Conservation (phyloP, 768 basidiomycete species). For the Amanita phalloides region DNA sequence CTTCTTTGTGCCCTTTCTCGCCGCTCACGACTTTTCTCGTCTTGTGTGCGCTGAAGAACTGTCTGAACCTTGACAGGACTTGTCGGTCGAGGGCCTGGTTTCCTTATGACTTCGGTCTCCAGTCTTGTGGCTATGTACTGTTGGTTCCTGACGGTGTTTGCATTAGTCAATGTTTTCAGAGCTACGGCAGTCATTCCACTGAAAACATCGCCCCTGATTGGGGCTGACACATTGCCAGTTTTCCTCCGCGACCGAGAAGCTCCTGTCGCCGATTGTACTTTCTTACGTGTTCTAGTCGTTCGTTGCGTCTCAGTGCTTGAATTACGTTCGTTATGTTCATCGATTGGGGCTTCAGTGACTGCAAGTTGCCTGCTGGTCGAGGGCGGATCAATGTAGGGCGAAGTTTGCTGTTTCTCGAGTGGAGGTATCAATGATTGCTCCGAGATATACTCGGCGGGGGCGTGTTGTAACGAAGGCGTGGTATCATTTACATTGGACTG, state of each 20-base stretch:
- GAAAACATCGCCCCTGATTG: conserved; percentile 32
- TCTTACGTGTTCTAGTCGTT: conserved; percentile 39
- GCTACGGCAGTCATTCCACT: conserved; percentile 60
- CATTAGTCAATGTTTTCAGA: conserved; percentile 56
- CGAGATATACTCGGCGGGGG: neutral
- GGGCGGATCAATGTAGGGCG: neutral
- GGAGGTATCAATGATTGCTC: neutral
- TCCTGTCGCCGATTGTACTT: conserved; percentile 20
- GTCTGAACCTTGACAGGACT: conserved; percentile 72
- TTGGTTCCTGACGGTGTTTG: conserved; percentile 70
- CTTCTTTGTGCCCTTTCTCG: conserved; percentile 51
- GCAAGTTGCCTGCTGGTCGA: neutral
- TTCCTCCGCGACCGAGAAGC: conserved; percentile 33
- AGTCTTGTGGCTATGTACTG: conserved; percentile 46
- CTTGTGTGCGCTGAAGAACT: conserved; percentile 53
- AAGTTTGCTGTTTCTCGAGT: neutral
- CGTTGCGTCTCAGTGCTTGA: conserved; percentile 22
- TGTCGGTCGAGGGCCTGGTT: conserved; percentile 60
- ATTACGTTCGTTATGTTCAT: neutral
- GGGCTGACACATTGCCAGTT: conserved; percentile 17
- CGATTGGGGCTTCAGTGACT: neutral
- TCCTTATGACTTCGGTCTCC: conserved; percentile 61
- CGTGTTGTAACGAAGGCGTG: neutral
- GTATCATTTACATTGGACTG: neutral
- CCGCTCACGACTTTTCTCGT: conserved; percentile 45